phyloP scores from a whole-genome alignment of 2,329 filamentous ascomycete species.

The Colletotrichum sp. region DNA sequence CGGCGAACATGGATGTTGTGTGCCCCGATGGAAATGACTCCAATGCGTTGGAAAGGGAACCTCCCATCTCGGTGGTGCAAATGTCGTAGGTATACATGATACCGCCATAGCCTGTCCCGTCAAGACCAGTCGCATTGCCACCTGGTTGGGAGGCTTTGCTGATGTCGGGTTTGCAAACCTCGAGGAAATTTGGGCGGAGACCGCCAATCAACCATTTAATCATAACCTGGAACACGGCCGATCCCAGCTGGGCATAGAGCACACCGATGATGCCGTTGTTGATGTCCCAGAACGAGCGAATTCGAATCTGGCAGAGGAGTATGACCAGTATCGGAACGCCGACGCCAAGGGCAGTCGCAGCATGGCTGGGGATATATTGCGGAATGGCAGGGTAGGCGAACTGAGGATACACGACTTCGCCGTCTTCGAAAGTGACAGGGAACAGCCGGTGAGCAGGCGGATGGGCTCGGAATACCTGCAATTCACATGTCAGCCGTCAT shows the following conservation, averaged over 20 bases:
- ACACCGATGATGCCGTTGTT: conserved; percentile 76
- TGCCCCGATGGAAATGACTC: conserved; percentile 78
- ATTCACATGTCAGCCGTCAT: neutral
- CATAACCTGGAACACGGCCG: conserved; percentile 77
- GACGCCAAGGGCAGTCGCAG: conserved; percentile 68
- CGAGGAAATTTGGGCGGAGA: conserved; percentile 72
- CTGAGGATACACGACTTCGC: conserved; percentile 71
- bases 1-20: conserved; percentile 74
- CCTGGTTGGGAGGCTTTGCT: conserved; percentile 45
- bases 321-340: conserved; percentile 71
- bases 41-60: conserved; percentile 70
- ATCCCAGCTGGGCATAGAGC: conserved; percentile 71
- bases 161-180: conserved; percentile 70
- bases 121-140: conserved; percentile 45
- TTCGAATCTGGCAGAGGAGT: conserved; percentile 68
- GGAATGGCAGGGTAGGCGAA: conserved; percentile 75
- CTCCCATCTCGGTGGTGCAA: conserved; percentile 70
- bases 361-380: conserved; percentile 75
- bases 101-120: conserved; percentile 55
- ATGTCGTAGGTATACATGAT: conserved; percentile 74
- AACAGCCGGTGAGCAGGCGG: conserved; percentile 73
- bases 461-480: conserved; percentile 64
- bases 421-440: conserved; percentile 68
- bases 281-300: conserved; percentile 71
- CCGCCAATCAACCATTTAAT: conserved; percentile 78